Evolutionary conservation across 768 basidiomycete species (phyloP).

Genomic region (Phaeotremella skinneri): DNA sequence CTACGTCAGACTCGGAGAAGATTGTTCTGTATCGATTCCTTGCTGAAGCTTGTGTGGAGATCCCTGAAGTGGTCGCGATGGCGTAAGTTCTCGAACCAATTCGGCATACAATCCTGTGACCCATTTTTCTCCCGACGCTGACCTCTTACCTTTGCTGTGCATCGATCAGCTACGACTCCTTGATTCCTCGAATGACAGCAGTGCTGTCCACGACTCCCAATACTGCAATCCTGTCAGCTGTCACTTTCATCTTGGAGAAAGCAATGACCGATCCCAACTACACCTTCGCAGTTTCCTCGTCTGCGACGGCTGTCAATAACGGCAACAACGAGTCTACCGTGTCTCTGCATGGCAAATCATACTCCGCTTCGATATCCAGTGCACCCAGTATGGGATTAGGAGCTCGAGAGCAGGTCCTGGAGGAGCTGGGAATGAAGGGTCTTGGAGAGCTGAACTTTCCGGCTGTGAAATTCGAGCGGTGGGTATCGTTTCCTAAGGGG

Average conservation of each 20-base stretch:
- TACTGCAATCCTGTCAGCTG: slow-evolving; percentile 24
- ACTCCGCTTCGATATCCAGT: slow-evolving; percentile 21
- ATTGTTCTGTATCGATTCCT: slow-evolving; percentile 75
- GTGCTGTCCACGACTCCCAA: slow-evolving; percentile 34
- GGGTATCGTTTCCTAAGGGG: slow-evolving; percentile 11
- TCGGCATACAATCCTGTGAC: no score
- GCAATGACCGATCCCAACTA: slow-evolving; percentile 36
- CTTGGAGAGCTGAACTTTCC: slow-evolving; percentile 37
- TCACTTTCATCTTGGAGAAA: slow-evolving; percentile 30
- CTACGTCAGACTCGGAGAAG: slow-evolving; percentile 75
- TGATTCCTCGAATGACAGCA: slow-evolving; percentile 35
- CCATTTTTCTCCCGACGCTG: neutral
- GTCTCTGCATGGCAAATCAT: slow-evolving; percentile 18
- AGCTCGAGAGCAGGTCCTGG: slow-evolving; percentile 28
- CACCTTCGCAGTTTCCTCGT: slow-evolving; percentile 16
- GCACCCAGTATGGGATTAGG: slow-evolving; percentile 14
- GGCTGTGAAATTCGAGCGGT: slow-evolving; percentile 36
- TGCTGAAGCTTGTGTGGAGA: slow-evolving; percentile 64
- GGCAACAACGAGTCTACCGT: slow-evolving; percentile 3
- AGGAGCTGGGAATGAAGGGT: slow-evolving; percentile 45
- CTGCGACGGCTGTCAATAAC: slow-evolving; percentile 7
- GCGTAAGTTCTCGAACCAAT: slow-evolving; percentile 60
- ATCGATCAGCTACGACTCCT: slow-evolving; percentile 29
- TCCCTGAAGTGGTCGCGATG: slow-evolving; percentile 70
- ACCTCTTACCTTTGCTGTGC: neutral